These are phyloP conservation scores for Starmerella gropengiesseri DNA, from an alignment of 805 yeast species.

Conservation along the genomic window DNA sequence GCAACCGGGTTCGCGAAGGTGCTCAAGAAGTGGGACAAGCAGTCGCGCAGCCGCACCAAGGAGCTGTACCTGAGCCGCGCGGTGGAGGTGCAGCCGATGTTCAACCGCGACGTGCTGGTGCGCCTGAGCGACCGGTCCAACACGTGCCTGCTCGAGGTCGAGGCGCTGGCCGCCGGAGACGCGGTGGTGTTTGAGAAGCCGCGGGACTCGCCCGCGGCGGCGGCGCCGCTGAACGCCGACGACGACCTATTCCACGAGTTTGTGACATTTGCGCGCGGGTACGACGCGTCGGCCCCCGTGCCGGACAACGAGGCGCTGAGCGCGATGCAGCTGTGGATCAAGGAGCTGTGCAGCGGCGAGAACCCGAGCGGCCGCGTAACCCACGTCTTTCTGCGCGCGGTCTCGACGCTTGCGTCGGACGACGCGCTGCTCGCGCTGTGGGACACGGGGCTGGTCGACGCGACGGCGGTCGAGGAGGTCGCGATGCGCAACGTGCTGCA, in stretches of 20 bases:
- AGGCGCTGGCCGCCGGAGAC: constrained; percentile 52
- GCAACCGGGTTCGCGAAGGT: constrained; percentile 95
- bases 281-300: constrained; percentile 29
- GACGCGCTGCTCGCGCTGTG: constrained; percentile 42
- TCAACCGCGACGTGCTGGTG: constrained; percentile 79
- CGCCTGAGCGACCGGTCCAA: constrained; percentile 60
- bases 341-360: constrained; percentile 34
- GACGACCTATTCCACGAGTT: constrained; percentile 68
- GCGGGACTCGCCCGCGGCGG: constrained; percentile 10
- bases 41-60: constrained; percentile 88
- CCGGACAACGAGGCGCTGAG: constrained; percentile 24
- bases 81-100: constrained; percentile 92
- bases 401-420: constrained; percentile 56
- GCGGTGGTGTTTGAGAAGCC: constrained; percentile 22
- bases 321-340: constrained; percentile 38
- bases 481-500: constrained; percentile 68
- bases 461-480: constrained; percentile 57
- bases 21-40: constrained; percentile 94
- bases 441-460: constrained; percentile 44
- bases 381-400: constrained; percentile 59
- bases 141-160: constrained; percentile 52
- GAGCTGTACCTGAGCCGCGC: constrained; percentile 86
- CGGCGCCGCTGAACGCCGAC: constrained; percentile 12
- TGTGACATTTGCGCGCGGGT: constrained; percentile 31
- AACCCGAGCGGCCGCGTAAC: constrained; percentile 43